Conservation (phyloP, 352 stramenopile genomes). For the Pythium phragmitis region DNA sequence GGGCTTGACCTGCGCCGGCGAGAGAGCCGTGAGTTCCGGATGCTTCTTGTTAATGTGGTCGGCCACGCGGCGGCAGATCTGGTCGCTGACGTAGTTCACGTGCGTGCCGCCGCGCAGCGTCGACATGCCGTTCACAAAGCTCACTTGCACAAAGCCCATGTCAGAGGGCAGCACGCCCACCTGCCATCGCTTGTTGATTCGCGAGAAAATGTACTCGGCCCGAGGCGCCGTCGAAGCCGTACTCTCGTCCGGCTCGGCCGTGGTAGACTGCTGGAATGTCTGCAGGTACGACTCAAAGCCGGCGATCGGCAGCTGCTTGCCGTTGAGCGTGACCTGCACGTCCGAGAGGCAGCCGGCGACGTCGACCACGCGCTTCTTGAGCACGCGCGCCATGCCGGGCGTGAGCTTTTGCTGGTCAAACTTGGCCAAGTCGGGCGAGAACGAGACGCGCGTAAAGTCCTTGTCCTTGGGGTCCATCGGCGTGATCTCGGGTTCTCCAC, state of each 20-base stretch:
- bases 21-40: slow-evolving; percentile 88
- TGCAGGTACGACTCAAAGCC: slow-evolving; percentile 97
- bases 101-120: slow-evolving; percentile 97
- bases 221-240: slow-evolving; percentile 9
- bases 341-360: slow-evolving; percentile 96
- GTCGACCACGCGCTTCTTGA: slow-evolving; percentile 98
- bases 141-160: slow-evolving; percentile 95
- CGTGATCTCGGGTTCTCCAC: slow-evolving; percentile 82
- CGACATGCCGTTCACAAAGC: slow-evolving; percentile 99
- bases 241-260: slow-evolving; percentile 8
- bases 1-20: slow-evolving; percentile 95
- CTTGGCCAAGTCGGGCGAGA: slow-evolving; percentile 94
- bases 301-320: slow-evolving; percentile 78
- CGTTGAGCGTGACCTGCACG: slow-evolving; percentile 94
- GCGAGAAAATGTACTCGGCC: slow-evolving; percentile 89
- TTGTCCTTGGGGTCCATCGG: slow-evolving; percentile 74
- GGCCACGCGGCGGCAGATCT: slow-evolving; percentile 85
- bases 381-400: slow-evolving; percentile 90
- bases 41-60: slow-evolving; percentile 97
- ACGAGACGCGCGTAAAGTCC: slow-evolving; percentile 98
- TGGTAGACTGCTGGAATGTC: slow-evolving; percentile 80
- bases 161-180: slow-evolving; percentile 91
- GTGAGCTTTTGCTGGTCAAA: slow-evolving; percentile 97
- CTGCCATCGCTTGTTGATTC: slow-evolving; percentile 95
- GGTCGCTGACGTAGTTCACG: slow-evolving; percentile 89